Conservation (phyloP, 768 basidiomycete genomes). For the Mycena leptocephala region DNA sequence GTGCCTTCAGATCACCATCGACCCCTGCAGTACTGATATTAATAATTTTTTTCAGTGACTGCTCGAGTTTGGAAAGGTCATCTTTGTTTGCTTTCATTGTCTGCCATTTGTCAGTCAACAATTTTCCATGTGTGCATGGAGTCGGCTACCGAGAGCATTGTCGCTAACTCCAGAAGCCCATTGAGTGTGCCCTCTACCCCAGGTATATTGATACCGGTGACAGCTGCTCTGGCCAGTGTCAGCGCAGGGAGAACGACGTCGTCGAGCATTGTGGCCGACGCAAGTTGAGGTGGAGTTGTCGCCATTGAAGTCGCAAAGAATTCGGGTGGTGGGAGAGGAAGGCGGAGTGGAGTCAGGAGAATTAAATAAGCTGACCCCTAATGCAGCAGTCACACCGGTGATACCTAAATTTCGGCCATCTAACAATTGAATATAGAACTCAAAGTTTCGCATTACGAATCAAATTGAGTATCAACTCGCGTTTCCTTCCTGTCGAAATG, state of each 20-base stretch:
- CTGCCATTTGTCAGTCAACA: not conserved
- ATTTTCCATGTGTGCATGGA: not conserved
- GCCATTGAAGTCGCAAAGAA: not conserved
- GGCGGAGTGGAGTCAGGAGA: not conserved
- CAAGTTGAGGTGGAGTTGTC: not conserved
- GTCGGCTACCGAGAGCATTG: not conserved
- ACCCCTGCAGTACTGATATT: not conserved
- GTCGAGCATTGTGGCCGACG: not conserved
- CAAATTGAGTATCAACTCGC: too few relatives aligned
- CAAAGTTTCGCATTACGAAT: too few relatives aligned
- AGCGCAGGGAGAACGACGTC: not conserved
- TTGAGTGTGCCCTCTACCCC: not conserved
- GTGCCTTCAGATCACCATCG: not conserved
- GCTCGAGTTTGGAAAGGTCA: not conserved
- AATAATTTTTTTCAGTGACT: not conserved
- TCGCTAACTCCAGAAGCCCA: not conserved
- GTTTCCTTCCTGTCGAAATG: too few relatives aligned
- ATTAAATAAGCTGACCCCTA: too few relatives aligned
- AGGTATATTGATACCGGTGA: not conserved
- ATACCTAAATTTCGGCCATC: too few relatives aligned
- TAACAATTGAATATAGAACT: too few relatives aligned
- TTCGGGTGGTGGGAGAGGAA: not conserved
- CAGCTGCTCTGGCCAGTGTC: not conserved
- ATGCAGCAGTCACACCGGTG: too few relatives aligned
- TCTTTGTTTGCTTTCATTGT: conserved; percentile 1